These are phyloP conservation scores for Globisporangium carolinianum DNA, from an alignment of 352 stramenopile species.

Conservation along the genomic window DNA sequence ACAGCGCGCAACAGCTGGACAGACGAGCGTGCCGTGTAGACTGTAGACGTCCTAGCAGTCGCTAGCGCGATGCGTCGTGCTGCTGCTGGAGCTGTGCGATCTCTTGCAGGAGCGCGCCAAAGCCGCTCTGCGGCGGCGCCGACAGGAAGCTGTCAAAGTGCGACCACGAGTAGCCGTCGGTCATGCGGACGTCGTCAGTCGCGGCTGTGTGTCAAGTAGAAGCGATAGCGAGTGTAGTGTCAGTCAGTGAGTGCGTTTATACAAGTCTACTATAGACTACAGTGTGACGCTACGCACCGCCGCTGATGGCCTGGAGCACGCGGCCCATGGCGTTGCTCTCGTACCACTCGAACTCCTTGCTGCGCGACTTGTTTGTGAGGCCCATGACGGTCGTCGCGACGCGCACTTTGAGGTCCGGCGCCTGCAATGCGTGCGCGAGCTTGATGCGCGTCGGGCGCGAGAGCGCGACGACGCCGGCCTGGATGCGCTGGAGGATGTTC, in stretches of 20 bases:
- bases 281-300: conserved; percentile 20
- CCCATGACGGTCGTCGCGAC: conserved; percentile 64
- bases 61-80: conserved; percentile 20
- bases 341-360: conserved; percentile 76
- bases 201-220: conserved; percentile 14
- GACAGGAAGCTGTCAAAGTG: conserved; percentile 67
- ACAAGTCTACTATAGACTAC: background rate
- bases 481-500: conserved; percentile 66
- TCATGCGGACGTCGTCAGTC: conserved; percentile 35
- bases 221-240: background rate
- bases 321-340: conserved; percentile 67
- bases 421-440: conserved; percentile 59
- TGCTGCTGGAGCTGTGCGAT: conserved; percentile 37
- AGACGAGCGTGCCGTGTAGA: conserved; percentile 11
- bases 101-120: conserved; percentile 56
- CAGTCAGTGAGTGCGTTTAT: background rate
- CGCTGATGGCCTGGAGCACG: conserved; percentile 44
- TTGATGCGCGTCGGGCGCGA: conserved; percentile 40
- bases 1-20: conserved; percentile 4
- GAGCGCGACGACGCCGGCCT: conserved; percentile 49
- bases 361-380: conserved; percentile 66
- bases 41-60: background rate
- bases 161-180: conserved; percentile 77
- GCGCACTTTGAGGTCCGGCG: conserved; percentile 46
- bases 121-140: conserved; percentile 28